A percentile compares a stretch with the other conserved stretches of the same genome.
Conservation (phyloP, 176 grass and related monocot genomes). For the Paspalum vaginatum region DNA sequence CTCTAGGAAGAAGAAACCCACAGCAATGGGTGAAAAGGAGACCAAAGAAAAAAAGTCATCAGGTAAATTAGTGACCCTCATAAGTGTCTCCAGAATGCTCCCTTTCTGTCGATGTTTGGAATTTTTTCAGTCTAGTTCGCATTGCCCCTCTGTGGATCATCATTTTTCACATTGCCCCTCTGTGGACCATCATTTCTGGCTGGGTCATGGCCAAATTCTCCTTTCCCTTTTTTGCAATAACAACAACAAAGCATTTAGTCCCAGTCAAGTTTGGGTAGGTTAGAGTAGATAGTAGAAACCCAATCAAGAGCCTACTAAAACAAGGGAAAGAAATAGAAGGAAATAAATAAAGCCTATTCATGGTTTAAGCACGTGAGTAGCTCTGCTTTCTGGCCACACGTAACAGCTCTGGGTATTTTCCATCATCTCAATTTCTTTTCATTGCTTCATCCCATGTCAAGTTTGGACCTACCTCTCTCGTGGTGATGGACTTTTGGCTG, state of each 20-base stretch:
- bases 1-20: constrained; percentile 81
- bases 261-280: no score
- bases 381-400: no score
- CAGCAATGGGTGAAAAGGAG: constrained; percentile 47
- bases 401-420: no score
- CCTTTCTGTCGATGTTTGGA: constrained; percentile 16
- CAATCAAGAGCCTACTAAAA: no score
- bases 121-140: constrained; percentile 9
- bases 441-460: no score
- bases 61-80: constrained; percentile 52
- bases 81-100: neutral
- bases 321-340: no score
- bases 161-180: constrained; percentile 21
- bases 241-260: no score
- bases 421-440: no score
- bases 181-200: constrained; percentile 2
- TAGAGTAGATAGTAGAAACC: no score
- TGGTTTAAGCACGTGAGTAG: no score
- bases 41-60: constrained; percentile 69
- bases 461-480: no score
- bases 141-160: neutral
- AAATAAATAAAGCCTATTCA: no score
- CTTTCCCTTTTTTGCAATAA: neutral
- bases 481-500: neutral
- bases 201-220: neutral